Percentiles rank a stretch among this genome's conserved stretches.
These are phyloP conservation scores for Durotheca rogersii DNA, from an alignment of 495 filamentous ascomycete species.

Conservation along the genomic window DNA sequence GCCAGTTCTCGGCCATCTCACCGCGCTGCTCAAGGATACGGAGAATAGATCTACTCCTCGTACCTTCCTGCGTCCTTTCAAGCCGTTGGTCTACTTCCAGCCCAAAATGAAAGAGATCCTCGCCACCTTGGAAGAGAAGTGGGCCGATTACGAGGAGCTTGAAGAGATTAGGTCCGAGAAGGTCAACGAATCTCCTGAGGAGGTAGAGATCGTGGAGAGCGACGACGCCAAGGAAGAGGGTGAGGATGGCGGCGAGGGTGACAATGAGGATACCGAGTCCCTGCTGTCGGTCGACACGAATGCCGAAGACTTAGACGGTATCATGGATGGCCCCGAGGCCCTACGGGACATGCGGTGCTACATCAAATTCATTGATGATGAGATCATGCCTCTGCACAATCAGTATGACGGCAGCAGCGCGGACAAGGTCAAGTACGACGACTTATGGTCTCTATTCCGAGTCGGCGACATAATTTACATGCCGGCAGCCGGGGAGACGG, in stretches of 20 bases:
- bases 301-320: slow-evolving; percentile 30
- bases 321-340: slow-evolving; percentile 37
- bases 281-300: slow-evolving; percentile 30
- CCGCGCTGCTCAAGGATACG: slow-evolving; percentile 27
- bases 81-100: slow-evolving; percentile 41
- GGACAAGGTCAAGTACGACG: slow-evolving; percentile 34
- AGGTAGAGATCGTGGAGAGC: slow-evolving; percentile 25
- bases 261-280: slow-evolving; percentile 26
- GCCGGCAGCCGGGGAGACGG: slow-evolving; percentile 27
- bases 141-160: slow-evolving; percentile 35
- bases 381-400: slow-evolving; percentile 38
- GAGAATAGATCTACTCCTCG: slow-evolving; percentile 31
- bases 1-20: slow-evolving; percentile 35
- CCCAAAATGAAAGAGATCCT: slow-evolving; percentile 40
- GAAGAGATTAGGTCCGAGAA: slow-evolving; percentile 25
- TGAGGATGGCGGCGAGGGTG: slow-evolving; percentile 3
- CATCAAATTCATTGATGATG: slow-evolving; percentile 38
- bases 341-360: slow-evolving; percentile 39
- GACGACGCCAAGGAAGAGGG: slow-evolving; percentile 21
- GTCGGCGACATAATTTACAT: slow-evolving; percentile 40
- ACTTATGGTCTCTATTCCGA: slow-evolving; percentile 44
- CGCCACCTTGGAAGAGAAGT: slow-evolving; percentile 39
- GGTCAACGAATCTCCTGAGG: slow-evolving; percentile 17
- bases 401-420: slow-evolving; percentile 25
- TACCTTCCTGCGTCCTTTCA: slow-evolving; percentile 44